These are phyloP conservation scores for Cercospora citrullina DNA, from an alignment of 2,329 filamentous ascomycete genomes.

Conservation along the genomic window DNA sequence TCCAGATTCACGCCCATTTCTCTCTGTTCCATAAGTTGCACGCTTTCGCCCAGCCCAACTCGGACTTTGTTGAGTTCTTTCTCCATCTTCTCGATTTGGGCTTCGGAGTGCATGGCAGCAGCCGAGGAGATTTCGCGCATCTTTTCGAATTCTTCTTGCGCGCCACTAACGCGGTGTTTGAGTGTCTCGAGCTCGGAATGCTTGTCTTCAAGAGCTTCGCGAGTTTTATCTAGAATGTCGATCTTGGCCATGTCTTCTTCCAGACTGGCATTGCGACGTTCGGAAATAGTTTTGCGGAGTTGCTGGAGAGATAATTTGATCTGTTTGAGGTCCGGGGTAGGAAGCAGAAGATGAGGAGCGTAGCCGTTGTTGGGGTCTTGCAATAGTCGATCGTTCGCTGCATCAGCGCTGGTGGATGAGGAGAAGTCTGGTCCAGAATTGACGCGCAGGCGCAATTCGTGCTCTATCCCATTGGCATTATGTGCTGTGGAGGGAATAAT, in stretches of 20 bases:
- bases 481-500: slow-evolving; percentile 81
- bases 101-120: slow-evolving; percentile 83
- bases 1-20: slow-evolving; percentile 98
- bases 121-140: slow-evolving; percentile 79
- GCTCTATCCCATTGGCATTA: slow-evolving; percentile 82
- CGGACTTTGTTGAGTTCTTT: slow-evolving; percentile 96
- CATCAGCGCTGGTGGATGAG: slow-evolving; percentile 47
- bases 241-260: slow-evolving; percentile 94
- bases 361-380: slow-evolving; percentile 83
- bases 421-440: slow-evolving; percentile 75
- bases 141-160: slow-evolving; percentile 91
- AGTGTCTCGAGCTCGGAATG: slow-evolving; percentile 87
- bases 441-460: slow-evolving; percentile 80
- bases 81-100: slow-evolving; percentile 98
- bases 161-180: slow-evolving; percentile 81
- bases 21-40: slow-evolving; percentile 88
- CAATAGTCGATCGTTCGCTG: slow-evolving; percentile 68
- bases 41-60: slow-evolving; percentile 75
- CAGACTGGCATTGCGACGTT: slow-evolving; percentile 75
- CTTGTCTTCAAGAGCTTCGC: slow-evolving; percentile 96
- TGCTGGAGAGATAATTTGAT: slow-evolving; percentile 76
- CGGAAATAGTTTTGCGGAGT: slow-evolving; percentile 88
- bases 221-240: slow-evolving; percentile 89
- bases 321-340: slow-evolving; percentile 85
- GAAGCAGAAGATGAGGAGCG: slow-evolving; percentile 80